A percentile compares a stretch with the other conserved stretches of the same genome.
Evolutionary conservation across 2,329 filamentous ascomycete genomes (phyloP).

Genomic region (Calonectria pseudoreteaudii): DNA sequence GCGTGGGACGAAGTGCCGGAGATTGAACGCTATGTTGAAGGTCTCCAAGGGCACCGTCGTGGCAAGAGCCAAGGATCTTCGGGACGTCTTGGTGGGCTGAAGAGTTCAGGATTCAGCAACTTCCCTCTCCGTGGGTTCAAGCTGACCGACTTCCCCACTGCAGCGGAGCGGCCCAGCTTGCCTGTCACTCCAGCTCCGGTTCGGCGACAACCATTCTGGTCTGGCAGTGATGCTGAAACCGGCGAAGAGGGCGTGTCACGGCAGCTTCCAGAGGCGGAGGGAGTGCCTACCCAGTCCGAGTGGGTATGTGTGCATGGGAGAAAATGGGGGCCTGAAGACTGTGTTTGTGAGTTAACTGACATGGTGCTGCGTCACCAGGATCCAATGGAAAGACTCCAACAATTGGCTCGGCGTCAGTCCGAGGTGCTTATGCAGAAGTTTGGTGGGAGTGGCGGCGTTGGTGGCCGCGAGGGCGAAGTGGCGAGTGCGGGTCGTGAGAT

Average conservation of each 20-base stretch:
- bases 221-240: constrained; percentile 54
- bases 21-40: constrained; percentile 88
- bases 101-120: constrained; percentile 24
- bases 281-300: constrained; percentile 87
- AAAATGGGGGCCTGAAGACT: constrained; percentile 62
- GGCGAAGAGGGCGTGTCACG: constrained; percentile 65
- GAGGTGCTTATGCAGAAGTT: constrained; percentile 69
- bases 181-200: constrained; percentile 91
- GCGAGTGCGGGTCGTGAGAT: constrained; percentile 55
- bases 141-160: constrained; percentile 89
- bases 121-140: constrained; percentile 61
- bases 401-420: constrained; percentile 75
- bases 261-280: constrained; percentile 79
- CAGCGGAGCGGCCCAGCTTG: constrained; percentile 84
- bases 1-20: constrained; percentile 94
- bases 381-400: constrained; percentile 76
- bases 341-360: constrained; percentile 69
- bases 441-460: constrained; percentile 51
- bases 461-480: constrained; percentile 38
- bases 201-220: constrained; percentile 76
- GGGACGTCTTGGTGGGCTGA: constrained; percentile 26
- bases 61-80: constrained; percentile 46
- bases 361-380: constrained; percentile 68
- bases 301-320: constrained; percentile 86
- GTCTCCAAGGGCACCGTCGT: constrained; percentile 72